Evolutionary conservation across 2,329 filamentous ascomycete genomes (phyloP), one percentile per base, ranked within the genome.

Genomic region (Fusarium pseudoanthophilum): DNA sequence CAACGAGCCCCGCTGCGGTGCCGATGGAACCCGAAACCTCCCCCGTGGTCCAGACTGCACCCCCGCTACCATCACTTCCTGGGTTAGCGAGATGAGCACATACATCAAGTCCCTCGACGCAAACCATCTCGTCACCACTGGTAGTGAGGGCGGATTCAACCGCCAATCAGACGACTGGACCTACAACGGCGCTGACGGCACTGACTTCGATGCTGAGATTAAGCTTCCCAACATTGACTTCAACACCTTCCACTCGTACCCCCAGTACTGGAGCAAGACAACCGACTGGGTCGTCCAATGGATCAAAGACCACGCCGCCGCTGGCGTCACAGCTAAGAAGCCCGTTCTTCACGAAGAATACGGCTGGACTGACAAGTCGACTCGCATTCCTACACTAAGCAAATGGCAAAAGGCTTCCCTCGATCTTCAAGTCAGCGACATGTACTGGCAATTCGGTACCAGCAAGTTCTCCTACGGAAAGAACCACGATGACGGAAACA

Each of bases 71-170:
- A 78, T 88, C 15, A 85, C 83, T 2, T 78, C 75, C 0, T 89
- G 87, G 87, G 83, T 86, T 55, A 82, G 84, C 49, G 86, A 89
- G 76, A 88, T 89, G 82, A 87, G 85, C 78, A 82, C 84, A 0
- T 88, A 85, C 74, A 82, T 89, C 81, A 89, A 89, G 79, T 80
- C 78, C 20, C 73, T 89, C 9, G 88, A 90, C 76, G 69, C 79
- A 1, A 78, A 86, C 70, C 87, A 89, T 76, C 82, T 89, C 15
- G 86, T 89, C 11, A 89, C 88, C 18, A 87, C 84, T 71, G 88
- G 88, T 46, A 87, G 86, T 32, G 87, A 92, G 79, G 90, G 91
- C 11, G 90, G 86, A 48, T 89, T 89, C 80, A 86, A 87, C 76
- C 68, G 79, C 13, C 73, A 74, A 8, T 82, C 80, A 7, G 79